Base-by-base conservation (phyloP, 148 eudicot species). In the Camellia granthamiana region DNA sequence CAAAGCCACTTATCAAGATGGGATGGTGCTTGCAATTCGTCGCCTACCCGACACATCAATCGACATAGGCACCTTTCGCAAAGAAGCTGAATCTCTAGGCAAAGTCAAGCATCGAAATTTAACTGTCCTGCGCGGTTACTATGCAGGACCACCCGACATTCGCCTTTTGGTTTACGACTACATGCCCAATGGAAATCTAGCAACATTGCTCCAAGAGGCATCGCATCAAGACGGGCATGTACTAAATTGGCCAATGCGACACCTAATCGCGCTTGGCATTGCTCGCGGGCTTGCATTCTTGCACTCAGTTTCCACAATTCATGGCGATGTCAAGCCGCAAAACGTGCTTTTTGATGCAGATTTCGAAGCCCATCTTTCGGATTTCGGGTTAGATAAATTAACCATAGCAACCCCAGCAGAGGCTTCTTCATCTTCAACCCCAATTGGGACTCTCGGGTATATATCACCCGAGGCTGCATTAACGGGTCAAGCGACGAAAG, bases 191-290 rank as follows among this genome's bases (percentile, higher is more conserved):
- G 97, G 97, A 13, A 93, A 91, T 81, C 84, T 93, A 5, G 90
- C 93, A 0, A 93, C 97, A 38, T 81, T 93, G 44, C 89, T 93
- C 7, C 97, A 93, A 81, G 97, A 93, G 77, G 97, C 97, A 8
- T 91, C 92, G 3, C 97, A 93, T 82, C 97, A 93, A 80, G 97
- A 93, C 56, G 97, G 97, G 11, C 97, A 93, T 78, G 93, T 93
- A 30, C 85, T 93, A 0, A 93, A 93, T 59, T 93, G 97, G 97
- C 97, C 97, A 9, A 93, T 93, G 97, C 83, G 97, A 7, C 97
- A 93, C 84, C 84, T 93, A 6, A 90, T 93, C 46, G 95, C 95
- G 0, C 89, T 93, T 12, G 95, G 95, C 7, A 90, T 93, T 15
- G 97, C 95, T 23, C 95, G 97, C 0, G 97, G 97, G n/a, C 77